Evolutionary conservation across 2,329 filamentous ascomycete genomes (phyloP), one percentile per base, ranked within the genome.

Genomic region (Fusarium xylarioides): DNA sequence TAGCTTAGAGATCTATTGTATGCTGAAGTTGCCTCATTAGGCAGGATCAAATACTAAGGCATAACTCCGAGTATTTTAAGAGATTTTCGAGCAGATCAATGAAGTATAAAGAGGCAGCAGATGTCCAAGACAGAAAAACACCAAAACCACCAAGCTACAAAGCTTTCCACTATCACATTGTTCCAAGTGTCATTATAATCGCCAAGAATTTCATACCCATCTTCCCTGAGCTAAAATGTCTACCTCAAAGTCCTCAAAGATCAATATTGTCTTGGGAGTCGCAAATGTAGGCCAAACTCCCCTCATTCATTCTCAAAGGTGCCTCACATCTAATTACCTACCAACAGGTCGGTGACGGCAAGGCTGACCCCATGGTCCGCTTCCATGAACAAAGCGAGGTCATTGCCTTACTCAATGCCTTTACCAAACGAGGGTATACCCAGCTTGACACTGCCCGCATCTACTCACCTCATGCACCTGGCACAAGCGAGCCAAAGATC

Each of bases 381-480:
- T 54, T 40, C 23, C 19, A 40, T 10, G 19, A 54, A 11, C 50
- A 34, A 16, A 21, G 15, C 7, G 19, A 54, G 7, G 50, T 54
- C 34, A 54, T 18, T 10, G 34, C 34, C 10, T 40, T 54, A 12
- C 19, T 54, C 14, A 15, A 18, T 5, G 34, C 50, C 23, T 54
- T 54, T 19, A 40, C 23, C 7, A 40, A 54, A 1, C 23, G 50
- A 9, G 50, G 50, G 4, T 54, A 54, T 40, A 28, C 15, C 5
- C 50, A 54, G 8, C 11, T 54, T n/a, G 50, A 54, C 50, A 54
- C 34, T 5, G 50, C 50, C 12, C 50, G 50, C 23, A 54, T 54
- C 19, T 54, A 54, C 7, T 40, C 50, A 10, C 34, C 50, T 14
- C 50, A 54, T 54, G 50, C 50, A 1, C 50, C 50, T 4, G 34